Percentiles rank a stretch among this genome's conserved stretches.
phyloP scores from a whole-genome alignment of 306 rosid genomes.

The Lathyrus tuberosus region DNA sequence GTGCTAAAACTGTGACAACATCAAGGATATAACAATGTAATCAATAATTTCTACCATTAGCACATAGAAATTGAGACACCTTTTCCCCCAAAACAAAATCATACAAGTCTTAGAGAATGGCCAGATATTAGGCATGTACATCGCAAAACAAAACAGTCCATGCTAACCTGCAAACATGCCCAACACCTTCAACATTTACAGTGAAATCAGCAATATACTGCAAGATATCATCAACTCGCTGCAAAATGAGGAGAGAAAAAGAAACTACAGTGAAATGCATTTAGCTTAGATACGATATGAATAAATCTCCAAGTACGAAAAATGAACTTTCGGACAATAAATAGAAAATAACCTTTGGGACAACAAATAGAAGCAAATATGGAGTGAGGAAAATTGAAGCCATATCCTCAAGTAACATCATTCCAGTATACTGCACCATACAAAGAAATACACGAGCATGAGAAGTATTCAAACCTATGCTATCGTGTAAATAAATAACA shows the following conservation, averaged over 20 bases:
- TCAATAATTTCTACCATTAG: background rate
- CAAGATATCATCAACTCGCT: slow-evolving; percentile 93
- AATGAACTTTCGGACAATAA: slow-evolving; percentile 79
- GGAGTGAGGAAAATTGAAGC: slow-evolving; percentile 96
- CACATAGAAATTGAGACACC: background rate
- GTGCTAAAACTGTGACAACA: slow-evolving; percentile 62
- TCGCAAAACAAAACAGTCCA: slow-evolving; percentile 5
- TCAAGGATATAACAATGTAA: slow-evolving; percentile 26
- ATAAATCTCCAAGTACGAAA: slow-evolving; percentile 21
- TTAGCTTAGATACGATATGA: slow-evolving; percentile 8
- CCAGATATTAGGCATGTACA: slow-evolving; percentile 17
- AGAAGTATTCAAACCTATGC: slow-evolving; percentile 29
- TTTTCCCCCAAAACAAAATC: background rate
- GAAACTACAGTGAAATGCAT: slow-evolving; percentile 24
- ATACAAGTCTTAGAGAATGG: background rate
- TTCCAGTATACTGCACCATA: slow-evolving; percentile 79
- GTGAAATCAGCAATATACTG: slow-evolving; percentile 84
- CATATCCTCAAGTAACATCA: slow-evolving; percentile 99
- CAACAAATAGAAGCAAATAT: slow-evolving; percentile 74
- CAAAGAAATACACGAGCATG: slow-evolving; percentile 26
- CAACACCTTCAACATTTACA: slow-evolving; percentile 87
- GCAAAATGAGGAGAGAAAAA: slow-evolving; percentile 40
- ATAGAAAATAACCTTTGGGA: slow-evolving; percentile 81
- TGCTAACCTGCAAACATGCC: slow-evolving; percentile 93
- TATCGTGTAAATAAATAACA: slow-evolving; percentile 16